Evolutionary conservation across 2,329 filamentous ascomycete species (phyloP).

Genomic region (Fusarium pseudograminearum): DNA sequence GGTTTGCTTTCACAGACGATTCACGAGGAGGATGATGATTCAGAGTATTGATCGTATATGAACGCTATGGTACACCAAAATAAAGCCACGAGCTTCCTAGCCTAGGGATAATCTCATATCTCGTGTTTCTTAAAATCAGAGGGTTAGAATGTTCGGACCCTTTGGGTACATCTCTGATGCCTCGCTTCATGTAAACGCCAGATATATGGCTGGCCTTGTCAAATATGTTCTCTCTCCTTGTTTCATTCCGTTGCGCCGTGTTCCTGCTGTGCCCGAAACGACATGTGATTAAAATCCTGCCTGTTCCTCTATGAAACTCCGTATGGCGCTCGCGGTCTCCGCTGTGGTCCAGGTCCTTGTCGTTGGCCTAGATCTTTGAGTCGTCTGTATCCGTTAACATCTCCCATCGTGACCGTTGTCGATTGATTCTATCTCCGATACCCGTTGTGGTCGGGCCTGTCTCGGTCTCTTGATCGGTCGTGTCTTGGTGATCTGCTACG

Average conservation of each 20-base stretch:
- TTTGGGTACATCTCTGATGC: conserved; percentile 6
- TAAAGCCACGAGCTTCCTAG: conserved; percentile 14
- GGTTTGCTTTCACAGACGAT: conserved; percentile 75
- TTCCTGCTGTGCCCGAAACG: conserved; percentile 20
- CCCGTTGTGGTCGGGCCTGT: conserved; percentile 61
- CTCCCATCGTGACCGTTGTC: not conserved
- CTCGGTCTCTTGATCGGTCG: conserved; percentile 56
- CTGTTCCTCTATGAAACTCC: conserved; percentile 37
- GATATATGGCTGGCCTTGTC: conserved; percentile 12
- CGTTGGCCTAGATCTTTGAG: not conserved
- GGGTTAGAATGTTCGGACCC: conserved; percentile 1
- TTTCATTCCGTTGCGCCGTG: conserved; percentile 39
- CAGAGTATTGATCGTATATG: conserved; percentile 51
- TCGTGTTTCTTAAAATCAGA: conserved; percentile 21
- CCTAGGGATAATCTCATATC: conserved; percentile 17
- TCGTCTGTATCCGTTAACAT: not conserved
- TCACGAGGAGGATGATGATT: conserved; percentile 77
- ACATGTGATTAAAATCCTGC: conserved; percentile 23
- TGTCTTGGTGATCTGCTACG: conserved; percentile 56
- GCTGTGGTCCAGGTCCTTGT: conserved; percentile 4
- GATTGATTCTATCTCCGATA: conserved; percentile 61
- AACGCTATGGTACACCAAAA: not conserved
- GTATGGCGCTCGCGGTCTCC: not conserved
- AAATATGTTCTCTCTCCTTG: conserved; percentile 19
- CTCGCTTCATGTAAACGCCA: conserved; percentile 31